Evolutionary conservation across 2,329 filamentous ascomycete species (phyloP).

Genomic region (Simplicillium aogashimaense): DNA sequence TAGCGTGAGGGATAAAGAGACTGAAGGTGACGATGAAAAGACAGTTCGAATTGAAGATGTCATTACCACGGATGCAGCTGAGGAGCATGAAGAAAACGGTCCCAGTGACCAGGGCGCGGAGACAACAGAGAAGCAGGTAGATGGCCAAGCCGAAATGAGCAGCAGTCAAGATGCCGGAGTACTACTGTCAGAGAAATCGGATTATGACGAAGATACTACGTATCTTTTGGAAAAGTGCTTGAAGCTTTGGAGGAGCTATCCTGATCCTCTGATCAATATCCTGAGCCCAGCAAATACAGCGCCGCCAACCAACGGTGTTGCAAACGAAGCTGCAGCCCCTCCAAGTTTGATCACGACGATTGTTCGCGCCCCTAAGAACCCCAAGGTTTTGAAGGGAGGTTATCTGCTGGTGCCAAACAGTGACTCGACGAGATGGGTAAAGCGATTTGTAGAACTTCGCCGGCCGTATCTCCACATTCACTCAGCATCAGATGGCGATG

Average conservation of each 20-base stretch:
- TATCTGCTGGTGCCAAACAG: slow-evolving; percentile 80
- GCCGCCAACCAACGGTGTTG: slow-evolving; percentile 55
- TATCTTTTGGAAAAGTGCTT: slow-evolving; percentile 45
- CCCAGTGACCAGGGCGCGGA: no score
- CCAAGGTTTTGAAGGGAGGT: slow-evolving; percentile 71
- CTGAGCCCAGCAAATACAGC: slow-evolving; percentile 53
- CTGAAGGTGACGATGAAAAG: slow-evolving; percentile 11
- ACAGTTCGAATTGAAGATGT: slow-evolving; percentile 11
- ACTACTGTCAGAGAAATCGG: slow-evolving; percentile 17
- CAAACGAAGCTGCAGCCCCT: slow-evolving; percentile 32
- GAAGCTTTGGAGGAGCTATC: slow-evolving; percentile 54
- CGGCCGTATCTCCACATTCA: slow-evolving; percentile 89
- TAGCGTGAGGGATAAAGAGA: slow-evolving; percentile 3
- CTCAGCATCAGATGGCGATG: slow-evolving; percentile 75
- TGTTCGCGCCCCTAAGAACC: slow-evolving; percentile 70
- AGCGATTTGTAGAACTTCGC: slow-evolving; percentile 85
- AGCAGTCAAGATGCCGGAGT: not conserved
- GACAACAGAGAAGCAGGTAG: no score
- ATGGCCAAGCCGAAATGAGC: no score
- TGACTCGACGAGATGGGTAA: slow-evolving; percentile 76
- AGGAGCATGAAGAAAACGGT: no score
- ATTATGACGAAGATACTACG: slow-evolving; percentile 36
- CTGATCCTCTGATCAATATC: slow-evolving; percentile 44
- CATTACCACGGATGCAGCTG: not conserved
- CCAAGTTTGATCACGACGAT: slow-evolving; percentile 68